These are phyloP conservation scores for Kuraishia capsulata DNA, from an alignment of 805 yeast species.

Conservation along the genomic window DNA sequence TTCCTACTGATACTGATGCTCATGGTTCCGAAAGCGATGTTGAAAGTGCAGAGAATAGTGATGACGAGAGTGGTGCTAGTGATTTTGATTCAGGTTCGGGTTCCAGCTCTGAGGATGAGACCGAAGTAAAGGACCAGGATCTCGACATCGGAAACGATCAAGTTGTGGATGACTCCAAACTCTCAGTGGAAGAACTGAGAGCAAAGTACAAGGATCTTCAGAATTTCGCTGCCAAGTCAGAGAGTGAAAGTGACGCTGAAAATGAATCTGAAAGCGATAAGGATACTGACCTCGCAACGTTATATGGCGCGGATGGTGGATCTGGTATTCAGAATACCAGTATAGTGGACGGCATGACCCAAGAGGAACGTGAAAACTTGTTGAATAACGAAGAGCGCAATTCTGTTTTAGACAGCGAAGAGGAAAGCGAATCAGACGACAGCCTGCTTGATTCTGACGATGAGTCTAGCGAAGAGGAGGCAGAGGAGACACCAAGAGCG, in stretches of 20 bases:
- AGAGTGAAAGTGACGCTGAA: not conserved
- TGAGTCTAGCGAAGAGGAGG: constrained; percentile 10
- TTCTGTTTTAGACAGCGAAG: not conserved
- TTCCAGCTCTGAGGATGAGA: not conserved
- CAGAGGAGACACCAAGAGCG: constrained; percentile 15
- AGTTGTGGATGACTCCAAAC: constrained; percentile 27
- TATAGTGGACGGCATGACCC: not conserved
- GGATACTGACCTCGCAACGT: not conserved
- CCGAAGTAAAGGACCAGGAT: no score
- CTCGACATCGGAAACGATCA: not conserved
- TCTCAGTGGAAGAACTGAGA: constrained; percentile 46
- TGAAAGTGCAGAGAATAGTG: constrained; percentile 4
- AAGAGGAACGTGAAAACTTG: not conserved
- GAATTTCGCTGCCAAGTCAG: not conserved
- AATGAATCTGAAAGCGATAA: not conserved
- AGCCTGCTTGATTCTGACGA: constrained; percentile 9
- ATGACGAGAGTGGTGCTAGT: constrained; percentile 4
- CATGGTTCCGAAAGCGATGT: constrained; percentile 7
- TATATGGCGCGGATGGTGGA: not conserved
- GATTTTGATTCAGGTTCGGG: not conserved
- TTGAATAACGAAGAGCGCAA: not conserved
- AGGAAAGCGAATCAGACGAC: not conserved
- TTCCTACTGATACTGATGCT: not conserved
- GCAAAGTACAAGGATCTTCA: constrained; percentile 36
- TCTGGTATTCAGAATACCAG: not conserved